Base-by-base conservation (phyloP, 202 grass and related monocot genomes). In the Cymbopogon flexuosus region DNA sequence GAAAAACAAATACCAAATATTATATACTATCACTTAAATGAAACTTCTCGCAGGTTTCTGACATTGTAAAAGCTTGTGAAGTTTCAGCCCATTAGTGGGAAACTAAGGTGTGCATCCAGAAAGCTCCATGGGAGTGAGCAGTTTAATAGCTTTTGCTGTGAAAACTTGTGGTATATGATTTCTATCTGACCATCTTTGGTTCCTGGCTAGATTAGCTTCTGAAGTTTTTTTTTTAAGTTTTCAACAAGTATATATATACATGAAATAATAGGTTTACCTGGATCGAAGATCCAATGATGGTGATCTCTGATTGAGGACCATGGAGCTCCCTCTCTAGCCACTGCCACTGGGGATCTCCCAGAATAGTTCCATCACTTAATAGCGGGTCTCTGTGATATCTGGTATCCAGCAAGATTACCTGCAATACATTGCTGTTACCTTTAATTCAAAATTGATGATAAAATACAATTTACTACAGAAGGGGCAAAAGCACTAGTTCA, bases 391-490 rank as follows among this genome's bases (percentile, higher is more conserved):
- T 93, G 81, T 97, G 91, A 87, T 92, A 97, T 87, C 94, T 97
- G 14, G 94, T 97, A 61, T 97, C 94, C 74, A 97, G 86, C 79
- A 97, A 62, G 90, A 97, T 92, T 68, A 97, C 84, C 94, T 97
- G 83, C 8, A 57, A 47, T 57, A 59, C 42, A 35, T n/a, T 46
- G 34, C 29, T 60, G n/a, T 70, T 23, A 73, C 84, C 33, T 42
- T 79, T 73, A 68, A 15, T 85, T 66, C 29, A 22, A 83, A 71
- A 62, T 19, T 86, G 68, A 83, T 13, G 16, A 71, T 81, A 45
- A 71, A 86, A 73, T 3, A 2, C 22, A 62, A 58, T 36, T 31
- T 39, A 29, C 65, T 63, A 72, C 14, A 40, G 14, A 89, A 79
- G 62, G 46, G 54, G 59, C 3, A 72, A 72, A 65, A 10, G 33